A percentile compares a stretch with the other conserved stretches of the same genome.
Conservation (phyloP, 352 stramenopile genomes). For the Pythium oligandrum region DNA sequence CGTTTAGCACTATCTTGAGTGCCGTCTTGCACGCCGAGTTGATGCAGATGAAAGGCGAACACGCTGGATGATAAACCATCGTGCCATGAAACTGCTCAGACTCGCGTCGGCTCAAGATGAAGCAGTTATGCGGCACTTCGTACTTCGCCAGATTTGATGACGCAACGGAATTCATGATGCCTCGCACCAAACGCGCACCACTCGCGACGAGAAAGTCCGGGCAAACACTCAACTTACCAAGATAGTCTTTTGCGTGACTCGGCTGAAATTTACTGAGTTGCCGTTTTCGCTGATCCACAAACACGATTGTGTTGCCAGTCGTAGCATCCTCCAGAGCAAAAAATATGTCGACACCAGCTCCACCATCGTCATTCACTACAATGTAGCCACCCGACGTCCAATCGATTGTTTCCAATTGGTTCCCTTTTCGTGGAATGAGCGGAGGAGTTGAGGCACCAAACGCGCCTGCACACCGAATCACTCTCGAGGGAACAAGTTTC, state of each 20-base stretch:
- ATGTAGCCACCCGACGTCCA: conserved; percentile 19
- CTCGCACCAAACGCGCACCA: conserved; percentile 15
- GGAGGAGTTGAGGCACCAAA: conserved; percentile 10
- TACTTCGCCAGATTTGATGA: conserved; percentile 12
- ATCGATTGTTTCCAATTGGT: conserved; percentile 17
- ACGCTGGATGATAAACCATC: conserved; percentile 28
- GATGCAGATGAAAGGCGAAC: conserved; percentile 20
- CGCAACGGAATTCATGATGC: conserved; percentile 19
- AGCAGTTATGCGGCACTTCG: conserved; percentile 8
- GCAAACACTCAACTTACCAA: conserved; percentile 13
- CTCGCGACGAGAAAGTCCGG: conserved; percentile 13
- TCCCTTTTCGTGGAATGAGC: conserved; percentile 12
- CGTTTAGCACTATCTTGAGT: conserved; percentile 20
- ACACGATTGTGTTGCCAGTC: conserved; percentile 8
- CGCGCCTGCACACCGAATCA: conserved; percentile 9
- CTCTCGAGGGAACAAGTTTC: conserved; percentile 11
- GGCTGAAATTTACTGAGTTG: conserved; percentile 13
- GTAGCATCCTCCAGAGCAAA: conserved; percentile 25
- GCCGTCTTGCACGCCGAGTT: conserved; percentile 22
- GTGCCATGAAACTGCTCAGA: conserved; percentile 24
- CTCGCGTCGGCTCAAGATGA: conserved; percentile 18
- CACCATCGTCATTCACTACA: conserved; percentile 22
- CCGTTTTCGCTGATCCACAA: conserved; percentile 14
- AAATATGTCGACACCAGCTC: conserved; percentile 24
- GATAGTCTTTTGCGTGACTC: conserved; percentile 11